phyloP scores from a whole-genome alignment of 176 grass and related monocot species.

The Triticum timopheevii region DNA sequence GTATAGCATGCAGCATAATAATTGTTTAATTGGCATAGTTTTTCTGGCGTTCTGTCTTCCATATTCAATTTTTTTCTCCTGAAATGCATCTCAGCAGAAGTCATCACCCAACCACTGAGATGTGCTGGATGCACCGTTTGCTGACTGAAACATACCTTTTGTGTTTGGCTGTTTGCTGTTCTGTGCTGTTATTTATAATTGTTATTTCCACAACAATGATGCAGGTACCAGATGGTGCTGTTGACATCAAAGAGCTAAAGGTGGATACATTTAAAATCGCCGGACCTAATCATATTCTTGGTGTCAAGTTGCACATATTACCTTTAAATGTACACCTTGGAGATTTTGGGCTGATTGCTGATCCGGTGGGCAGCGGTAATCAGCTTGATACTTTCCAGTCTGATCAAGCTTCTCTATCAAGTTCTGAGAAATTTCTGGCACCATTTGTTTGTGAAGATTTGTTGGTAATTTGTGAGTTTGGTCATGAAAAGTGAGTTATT shows the following conservation, averaged over 20 bases:
- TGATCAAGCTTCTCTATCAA: slow-evolving; percentile 57
- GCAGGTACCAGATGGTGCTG: slow-evolving; percentile 63
- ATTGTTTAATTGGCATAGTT: slow-evolving; percentile 23
- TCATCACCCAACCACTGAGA: neutral
- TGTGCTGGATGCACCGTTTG: neutral
- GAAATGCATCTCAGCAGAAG: slow-evolving; percentile 19
- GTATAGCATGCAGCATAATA: neutral
- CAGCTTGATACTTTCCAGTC: slow-evolving; percentile 56
- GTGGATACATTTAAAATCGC: slow-evolving; percentile 74
- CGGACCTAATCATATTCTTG: slow-evolving; percentile 68
- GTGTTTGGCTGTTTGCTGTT: slow-evolving; percentile 14
- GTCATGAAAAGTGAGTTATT: slow-evolving; percentile 82
- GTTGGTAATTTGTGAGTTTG: slow-evolving; percentile 66
- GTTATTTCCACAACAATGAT: slow-evolving; percentile 25
- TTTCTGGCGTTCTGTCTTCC: slow-evolving; percentile 10
- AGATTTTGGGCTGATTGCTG: slow-evolving; percentile 49
- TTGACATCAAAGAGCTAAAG: slow-evolving; percentile 77
- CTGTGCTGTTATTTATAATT: slow-evolving; percentile 28
- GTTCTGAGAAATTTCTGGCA: slow-evolving; percentile 46
- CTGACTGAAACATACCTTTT: slow-evolving; percentile 21
- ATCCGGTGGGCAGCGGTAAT: slow-evolving; percentile 51
- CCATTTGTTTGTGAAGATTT: slow-evolving; percentile 83
- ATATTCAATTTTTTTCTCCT: slow-evolving; percentile 24
- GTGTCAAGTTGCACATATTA: slow-evolving; percentile 75
- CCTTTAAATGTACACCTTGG: slow-evolving; percentile 78